Evolutionary conservation across 1,139 yeast genomes (phyloP).

Genomic region (Groenewaldozyma auringiensis): DNA sequence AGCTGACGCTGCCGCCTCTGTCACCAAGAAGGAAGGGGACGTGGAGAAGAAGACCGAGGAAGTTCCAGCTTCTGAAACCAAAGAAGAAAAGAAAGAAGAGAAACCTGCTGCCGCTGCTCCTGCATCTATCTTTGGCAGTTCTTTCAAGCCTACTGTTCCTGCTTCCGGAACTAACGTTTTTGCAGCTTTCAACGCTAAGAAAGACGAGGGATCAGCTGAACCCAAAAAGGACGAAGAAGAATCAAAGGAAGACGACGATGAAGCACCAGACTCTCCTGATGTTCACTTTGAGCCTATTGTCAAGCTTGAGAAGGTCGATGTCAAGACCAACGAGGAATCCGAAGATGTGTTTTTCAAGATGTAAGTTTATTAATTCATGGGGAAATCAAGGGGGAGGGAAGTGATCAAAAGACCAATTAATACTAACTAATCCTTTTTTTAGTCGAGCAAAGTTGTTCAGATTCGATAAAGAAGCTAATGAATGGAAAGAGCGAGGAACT

Average conservation of each 20-base stretch:
- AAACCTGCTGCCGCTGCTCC: conserved; percentile 14
- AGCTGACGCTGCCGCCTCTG: conserved; percentile 3
- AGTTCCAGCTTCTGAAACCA: conserved; percentile 12
- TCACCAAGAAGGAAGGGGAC: conserved; percentile 14
- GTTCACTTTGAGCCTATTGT: conserved; percentile 96
- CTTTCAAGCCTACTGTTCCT: conserved; percentile 33
- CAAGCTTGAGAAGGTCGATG: conserved; percentile 90
- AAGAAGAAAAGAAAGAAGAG: conserved; percentile 13
- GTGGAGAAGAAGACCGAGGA: conserved; percentile 14
- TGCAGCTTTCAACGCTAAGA: conserved; percentile 84
- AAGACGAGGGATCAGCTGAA: conserved; percentile 32
- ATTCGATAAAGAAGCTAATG: conserved; percentile 66
- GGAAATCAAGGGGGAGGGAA: background rate
- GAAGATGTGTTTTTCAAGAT: conserved; percentile 78
- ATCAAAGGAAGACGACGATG: conserved; percentile 41
- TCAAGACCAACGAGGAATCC: conserved; percentile 93
- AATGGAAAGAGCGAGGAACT: conserved; percentile 99
- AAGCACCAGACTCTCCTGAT: conserved; percentile 84
- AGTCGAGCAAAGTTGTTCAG: conserved; percentile 87
- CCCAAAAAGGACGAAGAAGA: conserved; percentile 33
- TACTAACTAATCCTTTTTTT: background rate
- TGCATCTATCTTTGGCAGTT: conserved; percentile 19
- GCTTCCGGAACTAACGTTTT: conserved; percentile 51
- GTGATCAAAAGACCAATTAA: background rate
- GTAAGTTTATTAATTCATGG: conserved; percentile 32